A percentile compares a stretch with the other conserved stretches of the same genome.
phyloP scores from a whole-genome alignment of 768 basidiomycete genomes.

The Termitomyces titanicus region DNA sequence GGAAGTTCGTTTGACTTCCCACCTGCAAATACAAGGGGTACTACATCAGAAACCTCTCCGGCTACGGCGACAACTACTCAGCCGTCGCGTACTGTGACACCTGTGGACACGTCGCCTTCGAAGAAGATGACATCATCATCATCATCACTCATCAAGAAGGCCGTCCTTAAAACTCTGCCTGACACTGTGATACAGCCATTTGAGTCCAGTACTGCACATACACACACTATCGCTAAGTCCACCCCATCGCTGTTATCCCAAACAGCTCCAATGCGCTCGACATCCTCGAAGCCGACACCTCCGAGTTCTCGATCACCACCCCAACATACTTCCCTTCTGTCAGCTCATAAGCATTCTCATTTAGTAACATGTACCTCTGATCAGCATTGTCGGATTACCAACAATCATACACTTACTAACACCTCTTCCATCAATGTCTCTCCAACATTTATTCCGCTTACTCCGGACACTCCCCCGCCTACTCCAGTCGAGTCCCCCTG shows the following conservation, averaged over 20 bases:
- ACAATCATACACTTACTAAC: conserved; percentile 14
- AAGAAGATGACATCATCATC: too few species aligned
- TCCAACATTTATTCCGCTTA: conserved; percentile 16
- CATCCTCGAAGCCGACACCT: conserved; percentile 22
- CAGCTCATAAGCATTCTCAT: conserved; percentile 35
- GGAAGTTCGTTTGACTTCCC: conserved; percentile 32
- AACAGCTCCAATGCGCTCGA: conserved; percentile 47
- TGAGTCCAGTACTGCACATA: conserved; percentile 8
- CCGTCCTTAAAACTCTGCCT: conserved; percentile 18
- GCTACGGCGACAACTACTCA: conserved; percentile 34
- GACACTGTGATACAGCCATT: conserved; percentile 13
- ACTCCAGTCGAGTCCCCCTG: conserved; percentile 32
- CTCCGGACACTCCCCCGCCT: conserved; percentile 31
- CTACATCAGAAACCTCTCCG: conserved; percentile 37
- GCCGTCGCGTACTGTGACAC: conserved; percentile 39
- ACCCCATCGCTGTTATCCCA: conserved; percentile 60
- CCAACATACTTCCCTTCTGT: conserved; percentile 36
- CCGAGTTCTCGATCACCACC: conserved; percentile 32
- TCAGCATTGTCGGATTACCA: conserved; percentile 3
- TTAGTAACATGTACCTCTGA: conserved; percentile 26
- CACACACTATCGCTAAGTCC: conserved; percentile 19
- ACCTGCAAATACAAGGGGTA: conserved; percentile 22
- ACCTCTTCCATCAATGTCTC: conserved; percentile 8
- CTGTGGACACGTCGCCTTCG: conserved; percentile 15
- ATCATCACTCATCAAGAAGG: conserved; percentile 23